A percentile compares a stretch with the other conserved stretches of the same genome.
These are phyloP conservation scores for Oxytropis ochrocephala DNA, from an alignment of 306 rosid species.

Conservation along the genomic window DNA sequence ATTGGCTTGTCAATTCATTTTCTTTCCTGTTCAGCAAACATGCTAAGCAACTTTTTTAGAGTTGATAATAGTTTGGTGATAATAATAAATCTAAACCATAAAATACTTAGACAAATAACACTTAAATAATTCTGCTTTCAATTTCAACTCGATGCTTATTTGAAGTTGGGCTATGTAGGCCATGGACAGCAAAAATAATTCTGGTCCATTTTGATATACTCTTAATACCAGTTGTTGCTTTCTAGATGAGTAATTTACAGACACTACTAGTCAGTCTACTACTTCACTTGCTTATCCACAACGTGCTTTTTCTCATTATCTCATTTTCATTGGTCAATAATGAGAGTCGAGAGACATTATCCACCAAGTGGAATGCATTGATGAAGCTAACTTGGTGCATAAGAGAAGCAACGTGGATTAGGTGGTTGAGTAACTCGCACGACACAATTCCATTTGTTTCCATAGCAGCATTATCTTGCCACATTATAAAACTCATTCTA, in stretches of 20 bases:
- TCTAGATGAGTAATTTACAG: not conserved
- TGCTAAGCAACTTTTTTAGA: conserved; percentile 7
- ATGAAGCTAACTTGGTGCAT: conserved; percentile 16
- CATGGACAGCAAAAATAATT: not conserved
- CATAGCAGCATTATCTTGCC: not conserved
- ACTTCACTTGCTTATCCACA: not conserved
- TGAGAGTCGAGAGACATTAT: not conserved
- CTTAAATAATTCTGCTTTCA: not conserved
- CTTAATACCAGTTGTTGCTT: not conserved
- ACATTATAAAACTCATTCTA: not conserved
- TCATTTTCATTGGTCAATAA: conserved; percentile 15
- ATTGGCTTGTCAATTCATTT: not conserved
- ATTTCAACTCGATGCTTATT: not conserved
- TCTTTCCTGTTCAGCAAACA: conserved; percentile 22
- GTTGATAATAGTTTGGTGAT: not conserved
- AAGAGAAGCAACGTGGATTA: conserved; percentile 12
- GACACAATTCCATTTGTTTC: too few species aligned
- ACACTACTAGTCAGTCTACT: not conserved
- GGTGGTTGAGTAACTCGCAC: not conserved
- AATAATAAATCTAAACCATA: not conserved
- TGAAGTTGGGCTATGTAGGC: conserved; percentile 12
- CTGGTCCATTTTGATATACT: not conserved
- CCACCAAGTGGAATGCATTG: conserved; percentile 15
- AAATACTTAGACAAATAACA: not conserved
- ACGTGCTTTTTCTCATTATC: not conserved